Percentiles rank a stretch among this genome's conserved stretches.
These are phyloP conservation scores for Nelumbo lutea DNA, from an alignment of 164 flowering plant species.

Conservation along the genomic window DNA sequence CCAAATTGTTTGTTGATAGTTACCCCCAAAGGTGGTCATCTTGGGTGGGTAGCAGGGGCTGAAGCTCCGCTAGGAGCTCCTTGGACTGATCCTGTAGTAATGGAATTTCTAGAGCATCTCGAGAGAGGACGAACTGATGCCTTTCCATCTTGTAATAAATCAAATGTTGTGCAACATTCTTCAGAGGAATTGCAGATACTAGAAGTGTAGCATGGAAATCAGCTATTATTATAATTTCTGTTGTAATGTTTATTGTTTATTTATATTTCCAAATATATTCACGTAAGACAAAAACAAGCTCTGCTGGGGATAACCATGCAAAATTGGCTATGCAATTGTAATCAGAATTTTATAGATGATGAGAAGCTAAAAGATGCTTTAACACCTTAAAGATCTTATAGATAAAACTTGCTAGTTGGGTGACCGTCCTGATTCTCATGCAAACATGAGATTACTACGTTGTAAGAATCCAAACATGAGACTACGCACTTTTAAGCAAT, in stretches of 20 bases:
- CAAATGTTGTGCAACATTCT: conserved; percentile 4
- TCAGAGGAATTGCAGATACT: conserved; percentile 13
- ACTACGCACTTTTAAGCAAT: too few relatives aligned
- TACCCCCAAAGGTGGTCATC: conserved; percentile 93
- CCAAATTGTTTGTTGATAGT: conserved; percentile 75
- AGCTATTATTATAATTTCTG: background rate
- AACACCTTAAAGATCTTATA: background rate
- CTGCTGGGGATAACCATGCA: background rate
- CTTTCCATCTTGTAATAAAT: conserved; percentile 6
- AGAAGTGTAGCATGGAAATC: conserved; percentile 13
- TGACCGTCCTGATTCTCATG: too few relatives aligned
- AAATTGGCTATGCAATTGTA: background rate
- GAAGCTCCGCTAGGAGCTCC: conserved; percentile 84
- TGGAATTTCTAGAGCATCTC: conserved; percentile 74
- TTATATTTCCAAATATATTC: background rate
- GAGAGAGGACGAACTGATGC: conserved; percentile 30
- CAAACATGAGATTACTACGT: too few relatives aligned
- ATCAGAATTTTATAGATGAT: background rate
- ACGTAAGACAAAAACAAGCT: background rate
- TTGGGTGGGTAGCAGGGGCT: conserved; percentile 90
- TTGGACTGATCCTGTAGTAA: conserved; percentile 86
- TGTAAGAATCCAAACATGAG: too few relatives aligned
- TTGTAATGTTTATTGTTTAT: background rate
- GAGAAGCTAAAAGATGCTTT: background rate
- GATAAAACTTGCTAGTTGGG: background rate